These are phyloP conservation scores for Starmera dryadoides DNA, from an alignment of 805 yeast genomes.

Conservation along the genomic window DNA sequence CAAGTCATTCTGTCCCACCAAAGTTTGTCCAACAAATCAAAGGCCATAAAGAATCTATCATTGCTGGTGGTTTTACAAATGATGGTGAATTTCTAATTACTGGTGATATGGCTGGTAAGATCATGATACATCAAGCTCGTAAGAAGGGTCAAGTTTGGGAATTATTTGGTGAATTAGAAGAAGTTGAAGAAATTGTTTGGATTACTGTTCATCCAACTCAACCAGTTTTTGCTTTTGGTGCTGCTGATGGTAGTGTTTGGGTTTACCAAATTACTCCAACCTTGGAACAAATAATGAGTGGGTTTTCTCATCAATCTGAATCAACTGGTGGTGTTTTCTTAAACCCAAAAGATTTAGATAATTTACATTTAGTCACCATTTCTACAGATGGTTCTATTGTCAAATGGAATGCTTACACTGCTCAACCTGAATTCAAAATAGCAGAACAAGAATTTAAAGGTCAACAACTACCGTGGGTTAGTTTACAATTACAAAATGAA, in stretches of 20 bases:
- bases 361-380: constrained; percentile 60
- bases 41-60: constrained; percentile 85
- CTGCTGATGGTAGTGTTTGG: constrained; percentile 91
- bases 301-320: constrained; percentile 74
- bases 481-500: constrained; percentile 45
- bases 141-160: constrained; percentile 85
- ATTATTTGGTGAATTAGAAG: constrained; percentile 62
- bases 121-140: constrained; percentile 62
- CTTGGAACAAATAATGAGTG: constrained; percentile 66
- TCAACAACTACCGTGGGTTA: constrained; percentile 82
- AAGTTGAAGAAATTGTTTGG: constrained; percentile 89
- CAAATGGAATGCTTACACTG: constrained; percentile 85
- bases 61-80: constrained; percentile 72
- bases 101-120: constrained; percentile 92
- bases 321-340: constrained; percentile 77
- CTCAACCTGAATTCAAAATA: constrained; percentile 60
- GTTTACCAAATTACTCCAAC: constrained; percentile 65
- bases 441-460: constrained; percentile 65
- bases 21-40: constrained; percentile 65
- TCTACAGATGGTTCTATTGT: constrained; percentile 84
- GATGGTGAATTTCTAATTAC: constrained; percentile 80
- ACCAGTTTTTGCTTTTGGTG: constrained; percentile 86
- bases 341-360: constrained; percentile 47
- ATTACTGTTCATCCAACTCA: constrained; percentile 71
- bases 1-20: constrained; percentile 82